These are phyloP conservation scores for Ensete ventricosum DNA, from an alignment of 176 grass and related monocot species.

Conservation along the genomic window DNA sequence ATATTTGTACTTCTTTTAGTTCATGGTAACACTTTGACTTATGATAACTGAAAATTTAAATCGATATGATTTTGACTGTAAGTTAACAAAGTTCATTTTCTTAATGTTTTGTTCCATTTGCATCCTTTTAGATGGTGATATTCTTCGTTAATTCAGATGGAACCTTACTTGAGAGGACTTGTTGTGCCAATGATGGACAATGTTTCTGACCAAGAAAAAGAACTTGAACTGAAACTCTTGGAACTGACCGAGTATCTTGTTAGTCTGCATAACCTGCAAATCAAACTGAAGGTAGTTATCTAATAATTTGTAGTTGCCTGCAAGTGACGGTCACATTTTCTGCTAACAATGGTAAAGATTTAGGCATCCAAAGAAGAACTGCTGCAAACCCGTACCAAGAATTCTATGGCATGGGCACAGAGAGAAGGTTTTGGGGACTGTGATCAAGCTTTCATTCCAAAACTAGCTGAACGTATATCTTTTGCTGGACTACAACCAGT, in stretches of 20 bases:
- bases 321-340: conserved; percentile 2
- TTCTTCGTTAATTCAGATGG: conserved; percentile 77
- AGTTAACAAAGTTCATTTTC: conserved; percentile 4
- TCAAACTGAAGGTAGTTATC: conserved; percentile 61
- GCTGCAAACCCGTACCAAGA: conserved; percentile 78
- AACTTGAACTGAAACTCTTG: conserved; percentile 43
- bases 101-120: conserved; percentile 22
- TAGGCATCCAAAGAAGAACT: conserved; percentile 70
- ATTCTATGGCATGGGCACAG: conserved; percentile 74
- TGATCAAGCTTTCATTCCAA: conserved; percentile 58
- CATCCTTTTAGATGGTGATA: conserved; percentile 50
- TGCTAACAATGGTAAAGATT: conserved; percentile 15
- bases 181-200: conserved; percentile 61
- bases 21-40: not conserved
- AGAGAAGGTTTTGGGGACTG: conserved; percentile 38
- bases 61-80: not conserved
- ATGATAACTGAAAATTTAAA: not conserved
- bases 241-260: conserved; percentile 57
- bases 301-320: not conserved
- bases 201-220: conserved; percentile 26
- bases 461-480: conserved; percentile 54
- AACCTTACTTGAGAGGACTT: conserved; percentile 68
- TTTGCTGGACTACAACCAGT: conserved; percentile 77
- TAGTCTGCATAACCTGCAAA: conserved; percentile 80
- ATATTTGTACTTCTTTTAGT: too few relatives aligned